Conservation (phyloP, 148 eudicot species). For the Vaccinium darrowii region DNA sequence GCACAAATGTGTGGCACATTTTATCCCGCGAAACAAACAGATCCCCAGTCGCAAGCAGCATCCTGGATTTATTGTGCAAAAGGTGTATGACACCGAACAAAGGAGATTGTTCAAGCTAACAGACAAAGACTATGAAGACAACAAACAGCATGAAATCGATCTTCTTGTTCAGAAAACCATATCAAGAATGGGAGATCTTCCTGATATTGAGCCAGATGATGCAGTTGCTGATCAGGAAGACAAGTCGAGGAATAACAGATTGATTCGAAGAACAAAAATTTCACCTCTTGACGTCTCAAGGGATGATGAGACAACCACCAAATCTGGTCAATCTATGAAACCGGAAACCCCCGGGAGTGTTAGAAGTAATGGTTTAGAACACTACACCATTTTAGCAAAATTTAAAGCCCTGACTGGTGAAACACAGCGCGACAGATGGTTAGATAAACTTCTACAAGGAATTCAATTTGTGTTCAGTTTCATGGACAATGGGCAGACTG, state of each 20-base stretch:
- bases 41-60: constrained; percentile 72
- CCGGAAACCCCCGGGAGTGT: constrained; percentile 80
- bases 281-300: constrained; percentile 72
- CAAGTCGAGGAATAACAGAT: constrained; percentile 49
- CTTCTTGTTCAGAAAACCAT: constrained; percentile 85
- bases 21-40: constrained; percentile 82
- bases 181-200: constrained; percentile 67
- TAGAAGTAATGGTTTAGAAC: constrained; percentile 47
- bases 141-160: constrained; percentile 80
- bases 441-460: constrained; percentile 80
- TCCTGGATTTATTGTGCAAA: constrained; percentile 91
- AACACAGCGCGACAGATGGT: constrained; percentile 74
- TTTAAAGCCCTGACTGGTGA: constrained; percentile 69
- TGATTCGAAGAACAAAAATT: constrained; percentile 52
- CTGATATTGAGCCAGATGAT: constrained; percentile 70
- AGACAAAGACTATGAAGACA: constrained; percentile 90
- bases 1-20: constrained; percentile 96
- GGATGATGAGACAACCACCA: constrained; percentile 57
- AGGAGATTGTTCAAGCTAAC: constrained; percentile 77
- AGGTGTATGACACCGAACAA: constrained; percentile 84
- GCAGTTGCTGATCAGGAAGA: constrained; percentile 49
- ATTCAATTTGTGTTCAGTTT: constrained; percentile 56
- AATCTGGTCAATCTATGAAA: constrained; percentile 44
- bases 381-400: constrained; percentile 51
- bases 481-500: constrained; percentile 31